Base-by-base conservation (phyloP, 768 basidiomycete genomes). In the Boletus rubescentipes region DNA sequence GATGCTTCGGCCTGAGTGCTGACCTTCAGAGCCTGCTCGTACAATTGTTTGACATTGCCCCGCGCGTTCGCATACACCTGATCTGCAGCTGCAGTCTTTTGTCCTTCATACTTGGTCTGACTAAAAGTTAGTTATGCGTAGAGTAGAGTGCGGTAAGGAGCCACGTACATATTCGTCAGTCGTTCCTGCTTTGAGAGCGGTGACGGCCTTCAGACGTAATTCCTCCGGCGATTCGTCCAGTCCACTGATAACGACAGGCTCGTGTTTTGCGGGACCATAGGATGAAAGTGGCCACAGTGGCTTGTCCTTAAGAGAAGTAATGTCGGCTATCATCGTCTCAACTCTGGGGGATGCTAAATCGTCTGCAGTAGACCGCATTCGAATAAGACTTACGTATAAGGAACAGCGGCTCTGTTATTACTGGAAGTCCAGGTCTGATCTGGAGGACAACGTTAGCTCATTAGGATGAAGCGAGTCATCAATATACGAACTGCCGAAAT, bases 161-260 rank as follows among this genome's bases (percentile, higher is more conserved):
- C 16, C 12, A 76, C 86, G 58, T 59, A 91, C 92, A 68, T 93
- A 93, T 75, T 84, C 83, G 36, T 79, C 76, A 8, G 74, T 59
- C 45, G 77, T 84, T 18, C 84, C 84, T 9, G 76, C 73, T 55
- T 78, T 75, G 20, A 79, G 58, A 1, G 89, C 86, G 9, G 74
- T 68, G 3, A 76, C 74, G 7, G 88, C 88, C 57, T 79, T 84
- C 35, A 86, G 73, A 40, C 89, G 78, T 41, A 95, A 71, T 68
- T 97, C 93, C 62, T 95, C 93, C 0, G 81, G 80, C 0, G 85
- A 88, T 55, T 86, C 76, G 58, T 97, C 93, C 31, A 87, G 69
- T 3, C 82, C 85, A 9, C 71, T 51, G 16, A 97, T 67, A 6
- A 95, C 59, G 20, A 75, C 81, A 0, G 84, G 84, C 58, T 93